Base-by-base conservation (phyloP, 2,329 filamentous ascomycete species). In the Fusarium guadeloupense region DNA sequence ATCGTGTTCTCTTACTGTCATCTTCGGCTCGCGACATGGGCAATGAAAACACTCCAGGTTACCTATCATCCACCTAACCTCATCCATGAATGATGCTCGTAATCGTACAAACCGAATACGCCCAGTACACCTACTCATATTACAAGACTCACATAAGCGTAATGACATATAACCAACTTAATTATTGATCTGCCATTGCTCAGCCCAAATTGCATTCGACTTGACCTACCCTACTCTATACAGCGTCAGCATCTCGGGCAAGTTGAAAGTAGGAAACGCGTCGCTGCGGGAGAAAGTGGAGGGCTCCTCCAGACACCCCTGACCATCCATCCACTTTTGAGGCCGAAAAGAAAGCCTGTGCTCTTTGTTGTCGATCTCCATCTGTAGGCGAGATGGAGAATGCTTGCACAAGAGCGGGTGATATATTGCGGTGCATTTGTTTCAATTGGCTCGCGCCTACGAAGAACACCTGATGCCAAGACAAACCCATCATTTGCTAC, bases 41-140 rank as follows among this genome's bases (percentile, higher is more conserved):
- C 16, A 40, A 30, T 41, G 23, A 31, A 30, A 34, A n/a, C 35
- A 40, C 21, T 33, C 26, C n/a, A 16, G 14, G 17, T n/a, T n/a
- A 3, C 12, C 16, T 48, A 48, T 19, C 31, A 31, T 21, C 25
- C 48, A 39, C n/a, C 3, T 26, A 35, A 34, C 37, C 40, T 21
- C 26, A 13, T n/a, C n/a, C n/a, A n/a, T n/a, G n/a, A 48, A 31
- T 19, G 26, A 30, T 14, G 33, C 33, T 62, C 59, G 59, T 64
- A 63, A 62, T 62, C 59, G 59, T 62, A 62, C 53, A 62, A 62
- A 5, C 58, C 59, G 59, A 62, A 62, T 62, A 62, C 59, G 59
- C 41, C 42, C 41, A 59, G 23, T 41, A 21, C 31, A 37, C 38
- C 31, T 42, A 38, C 31, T 16, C 5, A 42, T 26, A 34, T 41